These are phyloP conservation scores for Phylloboletellus chloephorus DNA, from an alignment of 1,284 basidiomycete genomes.

Conservation along the genomic window DNA sequence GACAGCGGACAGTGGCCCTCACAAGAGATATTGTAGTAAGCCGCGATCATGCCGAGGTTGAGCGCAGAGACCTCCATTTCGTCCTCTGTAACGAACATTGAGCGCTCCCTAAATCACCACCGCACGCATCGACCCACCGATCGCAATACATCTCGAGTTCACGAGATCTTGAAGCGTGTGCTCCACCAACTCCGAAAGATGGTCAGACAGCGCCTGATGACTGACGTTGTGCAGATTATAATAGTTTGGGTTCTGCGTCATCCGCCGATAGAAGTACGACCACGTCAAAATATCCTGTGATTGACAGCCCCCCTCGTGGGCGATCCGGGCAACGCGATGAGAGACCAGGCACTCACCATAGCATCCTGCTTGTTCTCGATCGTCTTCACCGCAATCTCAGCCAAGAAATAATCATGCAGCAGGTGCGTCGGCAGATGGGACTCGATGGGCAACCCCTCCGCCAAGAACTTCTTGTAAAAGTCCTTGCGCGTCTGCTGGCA, in stretches of 20 bases:
- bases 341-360: slow-evolving; percentile 52
- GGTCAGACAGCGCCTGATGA: slow-evolving; percentile 89
- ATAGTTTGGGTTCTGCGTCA: slow-evolving; percentile 95
- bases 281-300: slow-evolving; percentile 84
- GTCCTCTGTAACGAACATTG: slow-evolving; percentile 53
- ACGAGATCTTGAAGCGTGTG: slow-evolving; percentile 88
- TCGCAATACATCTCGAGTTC: slow-evolving; percentile 90
- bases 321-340: neutral
- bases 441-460: slow-evolving; percentile 96
- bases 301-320: slow-evolving; percentile 8
- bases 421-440: slow-evolving; percentile 84
- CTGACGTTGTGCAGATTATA: slow-evolving; percentile 93
- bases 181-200: slow-evolving; percentile 94
- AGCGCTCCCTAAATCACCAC: slow-evolving; percentile 4
- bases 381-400: slow-evolving; percentile 97
- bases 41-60: slow-evolving; percentile 95
- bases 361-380: slow-evolving; percentile 99
- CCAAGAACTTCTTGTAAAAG: slow-evolving; percentile 98
- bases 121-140: slow-evolving; percentile 50
- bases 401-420: slow-evolving; percentile 96
- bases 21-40: slow-evolving; percentile 90
- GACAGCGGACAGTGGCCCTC: slow-evolving; percentile 25
- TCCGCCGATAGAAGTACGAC: slow-evolving; percentile 94
- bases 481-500: slow-evolving; percentile 96
- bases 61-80: slow-evolving; percentile 91